Percentiles rank a stretch among this genome's conserved stretches.
Conservation (phyloP, 495 filamentous ascomycete species). For the Hypoxylon crocopeplum region DNA sequence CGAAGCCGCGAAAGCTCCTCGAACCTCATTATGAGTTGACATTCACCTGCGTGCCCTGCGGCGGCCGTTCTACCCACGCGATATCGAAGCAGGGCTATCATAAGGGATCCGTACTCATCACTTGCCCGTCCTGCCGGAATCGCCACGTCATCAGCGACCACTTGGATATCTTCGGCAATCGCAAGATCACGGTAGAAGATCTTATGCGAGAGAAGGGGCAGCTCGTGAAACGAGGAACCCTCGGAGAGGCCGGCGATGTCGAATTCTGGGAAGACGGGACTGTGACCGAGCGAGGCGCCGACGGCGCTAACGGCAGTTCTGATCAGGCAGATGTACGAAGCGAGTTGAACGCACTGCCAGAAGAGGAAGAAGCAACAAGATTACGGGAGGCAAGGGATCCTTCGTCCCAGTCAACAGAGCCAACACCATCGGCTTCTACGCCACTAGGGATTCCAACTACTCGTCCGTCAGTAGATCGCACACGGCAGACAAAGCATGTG, state of each 20-base stretch:
- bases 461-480: constrained; percentile 26
- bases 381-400: constrained; percentile 23
- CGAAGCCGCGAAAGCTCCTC: constrained; percentile 22
- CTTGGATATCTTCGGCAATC: constrained; percentile 76
- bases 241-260: constrained; percentile 64
- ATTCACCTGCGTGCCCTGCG: constrained; percentile 93
- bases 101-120: constrained; percentile 82
- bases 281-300: constrained; percentile 23
- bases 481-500: neutral
- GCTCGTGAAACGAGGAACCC: constrained; percentile 66
- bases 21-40: constrained; percentile 81
- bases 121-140: constrained; percentile 81
- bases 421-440: constrained; percentile 5
- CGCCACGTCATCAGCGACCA: constrained; percentile 94
- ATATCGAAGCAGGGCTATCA: constrained; percentile 95
- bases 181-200: constrained; percentile 71
- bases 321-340: neutral
- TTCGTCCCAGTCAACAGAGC: constrained; percentile 19
- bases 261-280: constrained; percentile 74
- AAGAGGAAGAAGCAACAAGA: constrained; percentile 13
- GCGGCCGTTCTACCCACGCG: constrained; percentile 71
- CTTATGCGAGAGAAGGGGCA: constrained; percentile 70
- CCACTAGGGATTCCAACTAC: constrained; percentile 8
- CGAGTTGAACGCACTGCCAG: neutral
- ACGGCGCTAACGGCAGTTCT: neutral